Conservation (phyloP, 2,329 filamentous ascomycete species). For the Fusarium poae region DNA sequence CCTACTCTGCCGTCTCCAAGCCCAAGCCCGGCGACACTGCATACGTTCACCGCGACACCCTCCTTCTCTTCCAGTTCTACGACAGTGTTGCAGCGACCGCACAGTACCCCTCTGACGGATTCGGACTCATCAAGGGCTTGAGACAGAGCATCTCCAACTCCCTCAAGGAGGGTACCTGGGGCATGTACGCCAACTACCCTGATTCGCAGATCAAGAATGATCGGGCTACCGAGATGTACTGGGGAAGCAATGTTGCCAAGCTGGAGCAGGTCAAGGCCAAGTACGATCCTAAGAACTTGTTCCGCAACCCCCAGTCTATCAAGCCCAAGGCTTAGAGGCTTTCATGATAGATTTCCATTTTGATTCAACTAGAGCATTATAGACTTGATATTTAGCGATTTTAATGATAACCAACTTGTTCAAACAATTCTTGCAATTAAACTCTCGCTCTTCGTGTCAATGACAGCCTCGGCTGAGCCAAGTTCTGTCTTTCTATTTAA, state of each 20-base stretch:
- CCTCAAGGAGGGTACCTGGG: constrained; percentile 50
- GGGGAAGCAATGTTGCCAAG: constrained; percentile 53
- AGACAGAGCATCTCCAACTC: constrained; percentile 51
- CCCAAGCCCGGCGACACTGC: constrained; percentile 50
- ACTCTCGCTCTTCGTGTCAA: too few species aligned
- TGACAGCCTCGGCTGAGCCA: too few species aligned
- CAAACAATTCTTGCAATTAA: background rate
- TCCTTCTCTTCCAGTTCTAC: constrained; percentile 65
- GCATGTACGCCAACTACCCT: constrained; percentile 59
- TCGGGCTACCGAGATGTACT: constrained; percentile 55
- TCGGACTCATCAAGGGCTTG: constrained; percentile 53
- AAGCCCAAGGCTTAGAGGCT: constrained; percentile 25
- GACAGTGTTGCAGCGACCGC: constrained; percentile 52
- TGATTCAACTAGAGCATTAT: background rate
- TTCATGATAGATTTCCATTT: background rate
- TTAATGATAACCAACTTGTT: background rate
- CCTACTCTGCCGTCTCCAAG: constrained; percentile 55
- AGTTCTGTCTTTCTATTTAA: too few species aligned
- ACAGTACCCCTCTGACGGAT: constrained; percentile 54
- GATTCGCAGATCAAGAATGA: constrained; percentile 54
- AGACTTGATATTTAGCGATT: background rate
- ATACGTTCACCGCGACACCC: constrained; percentile 59
- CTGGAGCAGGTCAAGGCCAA: constrained; percentile 54
- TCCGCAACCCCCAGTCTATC: constrained; percentile 56
- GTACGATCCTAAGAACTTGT: constrained; percentile 55